A percentile compares a stretch with the other conserved stretches of the same genome.
Evolutionary conservation across 192 early-diverging fungal genomes (phyloP).

Genomic region (Podila clonocystis): DNA sequence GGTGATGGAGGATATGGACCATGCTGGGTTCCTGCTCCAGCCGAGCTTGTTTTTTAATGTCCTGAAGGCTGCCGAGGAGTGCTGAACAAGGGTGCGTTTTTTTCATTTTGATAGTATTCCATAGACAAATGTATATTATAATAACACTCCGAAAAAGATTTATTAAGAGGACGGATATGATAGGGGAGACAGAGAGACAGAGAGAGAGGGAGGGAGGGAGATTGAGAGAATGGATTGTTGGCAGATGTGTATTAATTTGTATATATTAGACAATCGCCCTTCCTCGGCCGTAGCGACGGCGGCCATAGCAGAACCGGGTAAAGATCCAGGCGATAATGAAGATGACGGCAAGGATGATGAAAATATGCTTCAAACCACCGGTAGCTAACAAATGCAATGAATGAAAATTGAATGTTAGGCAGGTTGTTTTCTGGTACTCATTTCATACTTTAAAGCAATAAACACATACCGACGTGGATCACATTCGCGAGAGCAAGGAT

Average conservation of each 20-base stretch:
- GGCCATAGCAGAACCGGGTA: conserved; percentile 6
- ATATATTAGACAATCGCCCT: not conserved
- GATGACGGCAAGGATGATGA: conserved; percentile 9
- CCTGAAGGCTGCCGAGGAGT: conserved; percentile 23
- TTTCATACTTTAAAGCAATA: too few relatives aligned
- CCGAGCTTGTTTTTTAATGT: conserved; percentile 34
- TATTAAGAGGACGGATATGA: too few relatives aligned
- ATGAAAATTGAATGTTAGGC: not conserved
- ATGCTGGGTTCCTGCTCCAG: conserved; percentile 56
- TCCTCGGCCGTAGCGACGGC: conserved; percentile 1
- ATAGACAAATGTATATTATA: too few relatives aligned
- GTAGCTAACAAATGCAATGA: not conserved
- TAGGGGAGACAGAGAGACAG: not conserved
- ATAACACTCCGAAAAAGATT: too few relatives aligned
- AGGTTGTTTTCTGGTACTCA: not conserved
- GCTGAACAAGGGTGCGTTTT: not conserved
- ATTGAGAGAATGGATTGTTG: not conserved
- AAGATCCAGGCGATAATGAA: conserved; percentile 18
- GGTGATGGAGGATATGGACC: conserved; percentile 57
- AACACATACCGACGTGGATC: conserved; percentile 1
- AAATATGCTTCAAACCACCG: conserved; percentile 5
- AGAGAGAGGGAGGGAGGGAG: not conserved
- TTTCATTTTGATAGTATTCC: not conserved
- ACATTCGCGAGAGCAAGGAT: not conserved
- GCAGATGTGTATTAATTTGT: not conserved